These are phyloP conservation scores for Rhizomucor miehei DNA, from an alignment of 371 early-diverging fungal genomes.

Conservation along the genomic window DNA sequence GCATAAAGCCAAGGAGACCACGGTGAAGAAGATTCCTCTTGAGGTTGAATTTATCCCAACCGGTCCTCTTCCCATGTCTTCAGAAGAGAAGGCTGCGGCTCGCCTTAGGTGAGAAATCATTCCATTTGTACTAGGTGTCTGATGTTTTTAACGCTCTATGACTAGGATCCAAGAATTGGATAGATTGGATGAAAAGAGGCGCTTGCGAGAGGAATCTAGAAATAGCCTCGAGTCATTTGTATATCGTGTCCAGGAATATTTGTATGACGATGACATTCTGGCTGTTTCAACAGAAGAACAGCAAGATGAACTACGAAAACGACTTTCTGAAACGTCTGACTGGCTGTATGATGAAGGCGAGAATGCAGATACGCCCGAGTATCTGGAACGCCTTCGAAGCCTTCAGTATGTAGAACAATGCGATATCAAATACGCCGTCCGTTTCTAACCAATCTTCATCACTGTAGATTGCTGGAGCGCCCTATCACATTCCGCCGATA, in stretches of 20 bases:
- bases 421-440: not conserved
- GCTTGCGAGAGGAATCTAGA: conserved; percentile 77
- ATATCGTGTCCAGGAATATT: conserved; percentile 80
- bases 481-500: conserved; percentile 62
- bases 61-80: conserved; percentile 41
- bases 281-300: conserved; percentile 70
- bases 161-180: conserved; percentile 34
- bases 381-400: conserved; percentile 42
- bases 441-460: not conserved
- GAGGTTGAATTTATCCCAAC: conserved; percentile 38
- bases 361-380: conserved; percentile 54
- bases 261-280: conserved; percentile 69
- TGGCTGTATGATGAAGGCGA: conserved; percentile 90
- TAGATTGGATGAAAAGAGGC: conserved; percentile 46
- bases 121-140: not conserved
- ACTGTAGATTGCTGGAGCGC: conserved; percentile 55
- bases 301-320: conserved; percentile 60
- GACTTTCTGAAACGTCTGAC: conserved; percentile 64
- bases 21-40: conserved; percentile 41
- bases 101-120: conserved; percentile 26
- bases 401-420: conserved; percentile 39
- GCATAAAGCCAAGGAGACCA: conserved; percentile 25
- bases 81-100: conserved; percentile 31
- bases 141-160: too few relatives aligned
- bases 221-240: conserved; percentile 91